Evolutionary conservation across 352 stramenopile species (phyloP).

Genomic region (Globisporangium splendens): DNA sequence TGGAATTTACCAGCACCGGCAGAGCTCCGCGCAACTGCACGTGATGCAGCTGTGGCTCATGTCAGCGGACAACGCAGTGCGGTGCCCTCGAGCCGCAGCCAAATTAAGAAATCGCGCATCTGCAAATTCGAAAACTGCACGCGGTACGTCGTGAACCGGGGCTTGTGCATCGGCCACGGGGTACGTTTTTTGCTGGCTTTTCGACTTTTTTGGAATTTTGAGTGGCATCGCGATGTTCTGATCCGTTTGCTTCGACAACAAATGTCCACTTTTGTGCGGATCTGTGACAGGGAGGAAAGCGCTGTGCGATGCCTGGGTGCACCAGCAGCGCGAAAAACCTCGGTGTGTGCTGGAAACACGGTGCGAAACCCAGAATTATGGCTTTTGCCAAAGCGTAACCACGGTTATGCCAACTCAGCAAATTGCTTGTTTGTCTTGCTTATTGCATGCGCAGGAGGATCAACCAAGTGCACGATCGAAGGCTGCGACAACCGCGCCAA

Average conservation of each 20-base stretch:
- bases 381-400: neutral
- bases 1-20: neutral
- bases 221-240: too few species aligned
- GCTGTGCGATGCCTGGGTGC: conserved; percentile 56
- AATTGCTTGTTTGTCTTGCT: conserved; percentile 17
- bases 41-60: neutral
- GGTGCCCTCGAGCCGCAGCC: conserved; percentile 5
- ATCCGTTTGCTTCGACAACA: neutral
- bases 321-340: conserved; percentile 76
- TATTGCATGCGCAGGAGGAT: conserved; percentile 46
- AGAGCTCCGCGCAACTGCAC: neutral
- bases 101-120: conserved; percentile 66
- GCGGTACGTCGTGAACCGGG: conserved; percentile 71
- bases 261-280: conserved; percentile 8
- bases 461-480: conserved; percentile 62
- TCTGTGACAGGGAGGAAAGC: conserved; percentile 56
- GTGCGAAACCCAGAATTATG: conserved; percentile 15
- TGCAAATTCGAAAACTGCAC: conserved; percentile 78
- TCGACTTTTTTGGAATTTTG: neutral
- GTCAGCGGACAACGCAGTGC: neutral
- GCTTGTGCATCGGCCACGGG: conserved; percentile 72
- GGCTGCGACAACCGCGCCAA: conserved; percentile 72
- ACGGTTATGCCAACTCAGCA: too few species aligned
- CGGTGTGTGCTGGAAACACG: conserved; percentile 75
- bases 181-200: conserved; percentile 15